phyloP scores from a whole-genome alignment of 345 rosid genomes.

The Reutealis trisperma region DNA sequence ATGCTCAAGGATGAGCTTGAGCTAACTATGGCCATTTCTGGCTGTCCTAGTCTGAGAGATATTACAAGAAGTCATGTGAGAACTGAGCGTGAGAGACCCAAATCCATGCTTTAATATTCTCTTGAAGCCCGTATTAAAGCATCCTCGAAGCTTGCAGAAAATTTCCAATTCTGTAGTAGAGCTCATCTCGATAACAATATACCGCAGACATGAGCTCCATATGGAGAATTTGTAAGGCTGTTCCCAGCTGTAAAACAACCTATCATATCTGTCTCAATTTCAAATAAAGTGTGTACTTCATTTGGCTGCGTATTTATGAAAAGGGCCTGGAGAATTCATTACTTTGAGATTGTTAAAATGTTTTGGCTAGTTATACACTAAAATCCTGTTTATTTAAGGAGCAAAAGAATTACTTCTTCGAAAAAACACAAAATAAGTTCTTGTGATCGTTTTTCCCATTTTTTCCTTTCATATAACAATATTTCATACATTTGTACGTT shows the following conservation, averaged over 20 bases:
- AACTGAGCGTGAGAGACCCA: conserved; percentile 46
- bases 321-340: background rate
- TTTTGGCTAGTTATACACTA: too few relatives aligned
- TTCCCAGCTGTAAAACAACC: background rate
- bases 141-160: background rate
- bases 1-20: conserved; percentile 84
- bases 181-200: background rate
- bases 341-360: background rate
- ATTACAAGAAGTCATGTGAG: conserved; percentile 63
- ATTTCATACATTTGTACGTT: too few relatives aligned
- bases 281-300: background rate
- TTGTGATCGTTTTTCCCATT: too few relatives aligned
- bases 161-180: background rate
- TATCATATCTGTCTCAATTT: background rate
- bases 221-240: background rate
- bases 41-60: conserved; percentile 59
- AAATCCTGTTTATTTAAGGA: too few relatives aligned
- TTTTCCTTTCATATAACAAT: too few relatives aligned
- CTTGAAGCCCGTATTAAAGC: background rate
- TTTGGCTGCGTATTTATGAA: background rate
- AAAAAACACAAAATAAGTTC: too few relatives aligned
- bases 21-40: conserved; percentile 77
- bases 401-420: too few relatives aligned
- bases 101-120: conserved; percentile 44
- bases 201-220: background rate